These are phyloP conservation scores for Paraglomus brasilianum DNA, from an alignment of 192 early-diverging fungal species.

Conservation along the genomic window DNA sequence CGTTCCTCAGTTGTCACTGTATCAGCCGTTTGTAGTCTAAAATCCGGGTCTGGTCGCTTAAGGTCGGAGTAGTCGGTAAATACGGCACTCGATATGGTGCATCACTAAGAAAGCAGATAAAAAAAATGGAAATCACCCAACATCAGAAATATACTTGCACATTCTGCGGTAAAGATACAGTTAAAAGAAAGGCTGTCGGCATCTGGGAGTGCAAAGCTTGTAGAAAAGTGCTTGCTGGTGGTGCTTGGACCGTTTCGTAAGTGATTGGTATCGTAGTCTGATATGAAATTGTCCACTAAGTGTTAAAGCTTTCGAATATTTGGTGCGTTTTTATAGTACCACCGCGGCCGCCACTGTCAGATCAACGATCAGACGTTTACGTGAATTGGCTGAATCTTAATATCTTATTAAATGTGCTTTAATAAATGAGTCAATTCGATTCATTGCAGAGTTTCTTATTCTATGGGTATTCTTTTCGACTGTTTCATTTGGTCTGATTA, in stretches of 20 bases:
- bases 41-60: background rate
- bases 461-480: no score
- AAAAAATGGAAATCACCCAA: constrained; percentile 91
- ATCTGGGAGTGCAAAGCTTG: constrained; percentile 99
- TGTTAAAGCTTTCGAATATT: background rate
- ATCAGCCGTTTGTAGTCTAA: background rate
- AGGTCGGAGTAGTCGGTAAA: constrained; percentile 99
- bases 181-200: constrained; percentile 93
- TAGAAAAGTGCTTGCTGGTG: constrained; percentile 92
- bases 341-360: constrained; percentile 88
- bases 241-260: constrained; percentile 92
- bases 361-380: constrained; percentile 96
- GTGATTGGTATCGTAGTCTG: constrained; percentile 22
- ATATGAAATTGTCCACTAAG: constrained; percentile 1
- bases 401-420: no score
- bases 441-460: no score
- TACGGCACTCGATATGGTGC: constrained; percentile 99
- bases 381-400: constrained; percentile 90
- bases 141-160: constrained; percentile 99
- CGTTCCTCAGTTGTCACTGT: background rate
- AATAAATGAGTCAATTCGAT: no score
- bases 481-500: no score
- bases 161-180: constrained; percentile 99
- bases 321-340: constrained; percentile 51
- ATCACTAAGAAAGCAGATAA: constrained; percentile 91